These are phyloP conservation scores for Mesembryanthemum crystallinum DNA, from an alignment of 148 eudicot species.

Conservation along the genomic window DNA sequence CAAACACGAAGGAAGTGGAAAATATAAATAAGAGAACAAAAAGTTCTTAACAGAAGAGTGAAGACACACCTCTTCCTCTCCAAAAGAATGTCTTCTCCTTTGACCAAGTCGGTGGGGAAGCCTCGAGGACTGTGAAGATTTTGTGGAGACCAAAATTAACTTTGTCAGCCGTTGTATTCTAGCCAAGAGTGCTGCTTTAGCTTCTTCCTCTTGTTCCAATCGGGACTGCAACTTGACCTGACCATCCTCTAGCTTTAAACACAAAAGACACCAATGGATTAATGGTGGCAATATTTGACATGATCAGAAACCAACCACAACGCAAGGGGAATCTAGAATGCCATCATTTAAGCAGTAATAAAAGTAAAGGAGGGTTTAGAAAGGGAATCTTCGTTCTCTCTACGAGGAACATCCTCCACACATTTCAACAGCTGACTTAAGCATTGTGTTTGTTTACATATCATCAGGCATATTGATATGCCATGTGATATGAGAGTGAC, in stretches of 20 bases:
- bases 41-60: not conserved
- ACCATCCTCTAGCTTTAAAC: conserved; percentile 91
- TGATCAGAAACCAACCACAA: not conserved
- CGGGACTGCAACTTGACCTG: conserved; percentile 94
- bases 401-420: not conserved
- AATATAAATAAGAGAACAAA: not conserved
- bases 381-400: not conserved
- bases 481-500: not conserved
- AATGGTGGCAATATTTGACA: not conserved
- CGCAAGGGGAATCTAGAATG: not conserved
- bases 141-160: conserved; percentile 89
- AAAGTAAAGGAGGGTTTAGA: too few species aligned
- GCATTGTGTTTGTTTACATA: not conserved
- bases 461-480: not conserved
- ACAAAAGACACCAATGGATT: conserved; percentile 14
- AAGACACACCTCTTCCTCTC: conserved; percentile 86
- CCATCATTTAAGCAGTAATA: too few species aligned
- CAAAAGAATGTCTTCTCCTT: conserved; percentile 96
- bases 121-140: conserved; percentile 76
- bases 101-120: conserved; percentile 60
- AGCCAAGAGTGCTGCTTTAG: conserved; percentile 87
- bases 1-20: not conserved
- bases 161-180: conserved; percentile 95
- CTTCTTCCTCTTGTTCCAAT: conserved; percentile 98
- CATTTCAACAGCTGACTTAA: not conserved